These are phyloP conservation scores for Camillea tinctor DNA, from an alignment of 2,329 filamentous ascomycete genomes.

Conservation along the genomic window DNA sequence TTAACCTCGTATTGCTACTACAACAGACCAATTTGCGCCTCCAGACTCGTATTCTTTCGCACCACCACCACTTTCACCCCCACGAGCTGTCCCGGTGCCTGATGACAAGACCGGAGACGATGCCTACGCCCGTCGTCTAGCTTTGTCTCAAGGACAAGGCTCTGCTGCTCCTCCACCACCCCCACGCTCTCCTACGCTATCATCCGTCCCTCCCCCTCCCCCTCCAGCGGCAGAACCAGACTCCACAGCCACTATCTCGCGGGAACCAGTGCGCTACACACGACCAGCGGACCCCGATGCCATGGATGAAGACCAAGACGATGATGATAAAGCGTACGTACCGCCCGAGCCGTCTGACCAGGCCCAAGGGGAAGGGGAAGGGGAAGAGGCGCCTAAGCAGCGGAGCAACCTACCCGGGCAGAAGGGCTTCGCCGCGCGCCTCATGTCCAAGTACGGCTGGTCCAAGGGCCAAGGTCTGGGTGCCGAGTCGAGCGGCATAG, in stretches of 20 bases:
- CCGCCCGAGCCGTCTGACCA: constrained; percentile 16
- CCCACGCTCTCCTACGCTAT: constrained; percentile 20
- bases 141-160: constrained; percentile 47
- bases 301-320: constrained; percentile 37
- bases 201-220: constrained; percentile 34
- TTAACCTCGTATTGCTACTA: constrained; percentile 11
- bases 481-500: constrained; percentile 76
- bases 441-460: constrained; percentile 95
- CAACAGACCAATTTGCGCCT: constrained; percentile 58
- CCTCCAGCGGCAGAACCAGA: constrained; percentile 38
- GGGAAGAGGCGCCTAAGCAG: constrained; percentile 24
- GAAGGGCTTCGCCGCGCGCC: constrained; percentile 78
- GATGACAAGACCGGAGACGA: constrained; percentile 68
- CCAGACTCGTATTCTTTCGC: constrained; percentile 56
- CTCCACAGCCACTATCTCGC: constrained; percentile 66
- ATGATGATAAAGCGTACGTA: constrained; percentile 31
- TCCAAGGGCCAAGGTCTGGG: constrained; percentile 84
- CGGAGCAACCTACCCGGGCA: constrained; percentile 73
- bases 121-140: constrained; percentile 63
- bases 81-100: constrained; percentile 43
- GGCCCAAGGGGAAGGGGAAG: not conserved
- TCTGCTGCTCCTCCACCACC: constrained; percentile 23
- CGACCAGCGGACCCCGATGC: constrained; percentile 44
- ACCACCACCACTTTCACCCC: constrained; percentile 51
- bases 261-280: constrained; percentile 74